phyloP scores from a whole-genome alignment of 1,284 basidiomycete genomes.

The Ganoderma multipileum region DNA sequence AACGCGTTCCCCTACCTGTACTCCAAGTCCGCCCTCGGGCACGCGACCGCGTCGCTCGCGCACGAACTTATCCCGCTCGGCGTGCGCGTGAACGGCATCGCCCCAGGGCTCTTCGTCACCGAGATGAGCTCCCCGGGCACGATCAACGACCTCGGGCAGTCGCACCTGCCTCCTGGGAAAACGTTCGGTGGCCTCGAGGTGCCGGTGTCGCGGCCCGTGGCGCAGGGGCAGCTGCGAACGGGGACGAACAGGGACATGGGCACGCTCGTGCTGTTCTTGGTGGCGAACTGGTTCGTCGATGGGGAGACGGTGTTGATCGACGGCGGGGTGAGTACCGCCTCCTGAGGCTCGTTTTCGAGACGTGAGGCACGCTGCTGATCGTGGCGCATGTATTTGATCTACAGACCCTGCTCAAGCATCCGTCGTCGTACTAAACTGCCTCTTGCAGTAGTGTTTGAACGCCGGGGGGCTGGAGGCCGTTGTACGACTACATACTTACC shows the following conservation, averaged over 20 bases:
- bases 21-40: conserved; percentile 58
- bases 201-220: conserved; percentile 40
- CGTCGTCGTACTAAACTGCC: conserved; percentile 48
- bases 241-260: conserved; percentile 54
- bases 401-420: conserved; percentile 49
- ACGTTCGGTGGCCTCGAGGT: conserved; percentile 41
- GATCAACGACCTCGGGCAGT: conserved; percentile 42
- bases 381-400: background rate
- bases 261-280: conserved; percentile 51
- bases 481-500: too few species aligned
- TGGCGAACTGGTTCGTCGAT: conserved; percentile 58
- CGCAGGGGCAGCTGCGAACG: conserved; percentile 32
- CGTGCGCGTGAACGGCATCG: conserved; percentile 63
- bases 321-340: conserved; percentile 49
- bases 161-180: conserved; percentile 35
- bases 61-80: conserved; percentile 59
- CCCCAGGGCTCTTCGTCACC: conserved; percentile 48
- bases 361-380: conserved; percentile 5
- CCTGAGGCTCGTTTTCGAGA: background rate
- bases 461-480: too few species aligned
- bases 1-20: conserved; percentile 54
- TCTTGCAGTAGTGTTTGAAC: background rate
- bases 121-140: conserved; percentile 45
- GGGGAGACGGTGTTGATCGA: conserved; percentile 61
- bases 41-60: conserved; percentile 55